These are phyloP conservation scores for Beauveria australis DNA, from an alignment of 2,329 filamentous ascomycete genomes.

Conservation along the genomic window DNA sequence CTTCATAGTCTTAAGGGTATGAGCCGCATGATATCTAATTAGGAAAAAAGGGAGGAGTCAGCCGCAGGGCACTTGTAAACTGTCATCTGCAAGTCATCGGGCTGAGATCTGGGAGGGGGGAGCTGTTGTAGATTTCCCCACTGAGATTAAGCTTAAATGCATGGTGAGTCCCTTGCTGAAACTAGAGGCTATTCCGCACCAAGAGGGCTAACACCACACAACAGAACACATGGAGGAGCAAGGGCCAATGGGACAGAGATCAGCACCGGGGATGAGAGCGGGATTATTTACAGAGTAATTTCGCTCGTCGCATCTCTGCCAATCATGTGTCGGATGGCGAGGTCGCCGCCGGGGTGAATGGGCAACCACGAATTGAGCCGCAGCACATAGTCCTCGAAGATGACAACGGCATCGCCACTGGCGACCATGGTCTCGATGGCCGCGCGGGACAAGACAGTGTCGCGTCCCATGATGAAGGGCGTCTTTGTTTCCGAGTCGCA, in stretches of 20 bases:
- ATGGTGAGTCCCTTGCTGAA: not conserved
- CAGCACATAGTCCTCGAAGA: conserved; percentile 46
- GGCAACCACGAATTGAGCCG: conserved; percentile 50
- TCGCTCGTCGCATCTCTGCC: conserved; percentile 52
- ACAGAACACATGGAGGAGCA: not conserved
- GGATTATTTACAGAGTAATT: conserved; percentile 42
- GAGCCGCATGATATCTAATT: conserved; percentile 47
- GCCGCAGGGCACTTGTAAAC: not conserved
- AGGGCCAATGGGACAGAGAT: not conserved
- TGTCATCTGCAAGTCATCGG: not conserved
- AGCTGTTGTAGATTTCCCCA: not conserved
- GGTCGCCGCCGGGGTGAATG: conserved; percentile 49
- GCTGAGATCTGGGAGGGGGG: not conserved
- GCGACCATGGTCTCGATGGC: conserved; percentile 44
- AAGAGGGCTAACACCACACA: not conserved
- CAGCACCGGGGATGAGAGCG: not conserved
- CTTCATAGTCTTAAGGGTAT: conserved; percentile 48
- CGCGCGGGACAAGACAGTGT: conserved; percentile 34
- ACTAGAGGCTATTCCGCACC: conserved; percentile 7
- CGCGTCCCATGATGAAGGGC: conserved; percentile 27
- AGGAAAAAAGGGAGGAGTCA: conserved; percentile 13
- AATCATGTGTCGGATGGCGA: conserved; percentile 55
- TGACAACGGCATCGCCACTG: conserved; percentile 46
- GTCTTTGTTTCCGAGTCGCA: not conserved
- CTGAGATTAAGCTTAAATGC: conserved; percentile 1